These are phyloP conservation scores for Euphrasia confusa DNA, from an alignment of 257 asterid species.

Conservation along the genomic window DNA sequence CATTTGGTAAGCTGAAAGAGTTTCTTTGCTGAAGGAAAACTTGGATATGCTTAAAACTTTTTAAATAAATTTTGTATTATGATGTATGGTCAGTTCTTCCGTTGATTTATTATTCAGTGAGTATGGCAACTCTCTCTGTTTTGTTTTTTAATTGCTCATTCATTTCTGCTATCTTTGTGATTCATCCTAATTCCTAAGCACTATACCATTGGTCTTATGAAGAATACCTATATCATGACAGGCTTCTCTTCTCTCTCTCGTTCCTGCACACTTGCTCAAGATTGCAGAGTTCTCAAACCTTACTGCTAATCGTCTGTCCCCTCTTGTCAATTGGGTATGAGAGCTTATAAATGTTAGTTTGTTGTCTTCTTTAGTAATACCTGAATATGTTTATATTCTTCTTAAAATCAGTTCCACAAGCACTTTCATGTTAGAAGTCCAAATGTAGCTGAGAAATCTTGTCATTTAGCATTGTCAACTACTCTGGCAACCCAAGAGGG, in stretches of 20 bases:
- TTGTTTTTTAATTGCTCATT: conserved; percentile 6
- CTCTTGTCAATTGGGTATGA: conserved; percentile 82
- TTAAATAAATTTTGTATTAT: neutral
- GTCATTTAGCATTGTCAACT: conserved; percentile 59
- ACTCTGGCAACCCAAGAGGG: conserved; percentile 80
- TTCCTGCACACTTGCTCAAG: conserved; percentile 70
- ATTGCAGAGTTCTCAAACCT: conserved; percentile 54
- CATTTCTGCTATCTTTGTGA: conserved; percentile 12
- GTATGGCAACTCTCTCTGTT: neutral
- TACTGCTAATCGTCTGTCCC: conserved; percentile 54
- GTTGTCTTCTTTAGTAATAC: conserved; percentile 11
- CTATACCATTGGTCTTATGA: conserved; percentile 14
- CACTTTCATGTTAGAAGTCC: conserved; percentile 57
- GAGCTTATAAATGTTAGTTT: conserved; percentile 14
- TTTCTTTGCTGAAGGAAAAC: neutral
- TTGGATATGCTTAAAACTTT: neutral
- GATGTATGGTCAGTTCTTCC: neutral
- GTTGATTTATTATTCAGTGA: neutral
- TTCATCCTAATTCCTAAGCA: neutral
- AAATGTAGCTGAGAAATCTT: conserved; percentile 47
- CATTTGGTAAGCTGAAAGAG: conserved; percentile 6
- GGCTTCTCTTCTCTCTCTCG: conserved; percentile 89
- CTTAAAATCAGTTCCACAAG: conserved; percentile 56
- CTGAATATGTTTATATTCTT: conserved; percentile 23
- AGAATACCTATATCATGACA: conserved; percentile 39